Evolutionary conservation across 495 filamentous ascomycete genomes (phyloP), one percentile per base, ranked within the genome.

Genomic region (Bombardia bombarda): DNA sequence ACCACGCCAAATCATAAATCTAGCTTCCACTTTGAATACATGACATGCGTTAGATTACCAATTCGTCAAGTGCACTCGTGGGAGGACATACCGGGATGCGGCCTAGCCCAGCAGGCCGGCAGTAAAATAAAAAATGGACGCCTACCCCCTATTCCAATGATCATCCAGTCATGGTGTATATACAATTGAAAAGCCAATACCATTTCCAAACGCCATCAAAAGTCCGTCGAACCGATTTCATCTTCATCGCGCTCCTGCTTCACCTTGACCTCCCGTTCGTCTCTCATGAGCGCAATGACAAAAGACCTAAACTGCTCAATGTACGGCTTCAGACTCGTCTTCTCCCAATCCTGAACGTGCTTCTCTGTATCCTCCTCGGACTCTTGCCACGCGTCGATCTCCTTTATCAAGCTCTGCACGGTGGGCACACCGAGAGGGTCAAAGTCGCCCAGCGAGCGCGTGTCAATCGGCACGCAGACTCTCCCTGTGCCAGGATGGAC

Each of bases 381-480:
- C 16, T 66, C 66, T 19, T 51, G 52, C 76, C 85, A 95, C 26
- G 64, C 65, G 53, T 94, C 87, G 50, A 97, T 90, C 65, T 97
- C 87, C 3, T 58, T 66, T 17, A 97, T 61, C 32, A 97, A 58
- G 21, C 80, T 67, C 38, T 82, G 84, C 21, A 95, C 87, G 4
- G 87, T 97, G 5, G 92, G 92, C 35, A 96, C 90, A 4, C 66
- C 67, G 7, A 92, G 65, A 19, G 92, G 92, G 53, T 97, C 87
- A 50, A 98, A 98, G 2, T 79, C 70, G 30, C 92, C 86, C 43
- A 80, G 62, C 17, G 71, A 58, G 18, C 68, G 61, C 12, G 75
- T 69, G 56, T 95, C 85, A 53, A 98, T 96, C 9, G 92, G 92
- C 36, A 98, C 93, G 66, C 92, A 98, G 17, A 98, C 83, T 40